Conservation (phyloP, 257 asterid species). For the Nicotiana otophora region DNA sequence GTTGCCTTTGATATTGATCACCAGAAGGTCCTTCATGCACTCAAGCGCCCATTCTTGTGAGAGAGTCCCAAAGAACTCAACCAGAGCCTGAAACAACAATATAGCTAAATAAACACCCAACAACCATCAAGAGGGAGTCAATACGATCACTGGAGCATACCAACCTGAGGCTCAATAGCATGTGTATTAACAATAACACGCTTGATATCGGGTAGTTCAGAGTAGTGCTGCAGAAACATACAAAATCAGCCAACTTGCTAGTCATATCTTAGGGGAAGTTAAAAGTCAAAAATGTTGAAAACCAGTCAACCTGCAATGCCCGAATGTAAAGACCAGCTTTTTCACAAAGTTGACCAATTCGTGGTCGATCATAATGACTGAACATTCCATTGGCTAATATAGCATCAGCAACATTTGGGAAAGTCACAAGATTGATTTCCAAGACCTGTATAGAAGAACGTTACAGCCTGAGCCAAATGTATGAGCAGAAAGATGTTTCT, state of each 20-base stretch:
- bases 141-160: background rate
- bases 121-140: background rate
- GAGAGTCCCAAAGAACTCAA: constrained; percentile 89
- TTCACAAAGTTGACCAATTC: constrained; percentile 94
- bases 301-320: constrained; percentile 74
- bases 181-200: constrained; percentile 98
- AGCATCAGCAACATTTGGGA: constrained; percentile 98
- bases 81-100: constrained; percentile 62
- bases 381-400: constrained; percentile 98
- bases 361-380: constrained; percentile 95
- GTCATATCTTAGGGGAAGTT: background rate
- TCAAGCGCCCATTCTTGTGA: constrained; percentile 94
- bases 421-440: constrained; percentile 92
- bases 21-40: constrained; percentile 92
- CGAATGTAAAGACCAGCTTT: constrained; percentile 94
- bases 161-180: constrained; percentile 99
- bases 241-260: background rate
- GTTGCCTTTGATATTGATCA: constrained; percentile 87
- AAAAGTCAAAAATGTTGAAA: background rate
- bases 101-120: constrained; percentile 14
- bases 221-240: constrained; percentile 64
- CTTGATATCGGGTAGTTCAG: constrained; percentile 93
- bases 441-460: constrained; percentile 55
- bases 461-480: background rate
- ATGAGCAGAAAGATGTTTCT: background rate